phyloP scores from a whole-genome alignment of 2,329 filamentous ascomycete genomes.

The Arthroderma sp. region DNA sequence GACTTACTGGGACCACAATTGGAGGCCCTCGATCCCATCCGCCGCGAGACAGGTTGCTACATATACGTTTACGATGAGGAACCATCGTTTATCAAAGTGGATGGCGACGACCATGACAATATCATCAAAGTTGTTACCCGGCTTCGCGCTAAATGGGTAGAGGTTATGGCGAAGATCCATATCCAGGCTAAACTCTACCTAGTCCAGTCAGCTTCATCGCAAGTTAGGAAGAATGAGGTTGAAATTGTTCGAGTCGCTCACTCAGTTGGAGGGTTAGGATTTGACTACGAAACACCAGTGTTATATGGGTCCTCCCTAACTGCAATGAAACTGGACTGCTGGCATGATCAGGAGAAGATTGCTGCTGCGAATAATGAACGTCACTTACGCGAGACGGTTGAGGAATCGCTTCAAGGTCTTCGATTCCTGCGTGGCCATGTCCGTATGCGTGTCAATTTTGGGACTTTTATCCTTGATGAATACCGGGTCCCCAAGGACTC shows the following conservation, averaged over 20 bases:
- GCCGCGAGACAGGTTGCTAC: conserved; percentile 30
- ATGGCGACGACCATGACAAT: conserved; percentile 23
- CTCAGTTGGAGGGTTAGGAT: not conserved
- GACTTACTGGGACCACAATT: conserved; percentile 32
- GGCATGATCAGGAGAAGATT: conserved; percentile 16
- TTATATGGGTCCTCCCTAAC: conserved; percentile 17
- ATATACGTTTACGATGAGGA: conserved; percentile 28
- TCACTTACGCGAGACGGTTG: conserved; percentile 22
- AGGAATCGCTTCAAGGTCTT: conserved; percentile 23
- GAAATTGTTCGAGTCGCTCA: conserved; percentile 16
- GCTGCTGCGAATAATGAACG: conserved; percentile 23
- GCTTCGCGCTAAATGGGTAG: conserved; percentile 21
- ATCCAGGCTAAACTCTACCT: conserved; percentile 26
- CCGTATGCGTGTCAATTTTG: conserved; percentile 34
- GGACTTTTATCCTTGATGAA: conserved; percentile 29
- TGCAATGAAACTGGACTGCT: conserved; percentile 15
- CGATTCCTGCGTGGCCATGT: conserved; percentile 25
- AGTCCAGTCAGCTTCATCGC: conserved; percentile 20
- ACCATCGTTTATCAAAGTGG: conserved; percentile 23
- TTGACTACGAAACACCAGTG: conserved; percentile 14
- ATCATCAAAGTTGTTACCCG: conserved; percentile 28
- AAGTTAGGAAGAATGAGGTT: conserved; percentile 18
- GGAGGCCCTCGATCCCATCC: conserved; percentile 36
- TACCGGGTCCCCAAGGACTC: conserved; percentile 23
- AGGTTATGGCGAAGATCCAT: conserved; percentile 20